A percentile compares a stretch with the other conserved stretches of the same genome.
phyloP scores from a whole-genome alignment of 164 flowering plant species.

The grape (Vitis vinifera) region DNA sequence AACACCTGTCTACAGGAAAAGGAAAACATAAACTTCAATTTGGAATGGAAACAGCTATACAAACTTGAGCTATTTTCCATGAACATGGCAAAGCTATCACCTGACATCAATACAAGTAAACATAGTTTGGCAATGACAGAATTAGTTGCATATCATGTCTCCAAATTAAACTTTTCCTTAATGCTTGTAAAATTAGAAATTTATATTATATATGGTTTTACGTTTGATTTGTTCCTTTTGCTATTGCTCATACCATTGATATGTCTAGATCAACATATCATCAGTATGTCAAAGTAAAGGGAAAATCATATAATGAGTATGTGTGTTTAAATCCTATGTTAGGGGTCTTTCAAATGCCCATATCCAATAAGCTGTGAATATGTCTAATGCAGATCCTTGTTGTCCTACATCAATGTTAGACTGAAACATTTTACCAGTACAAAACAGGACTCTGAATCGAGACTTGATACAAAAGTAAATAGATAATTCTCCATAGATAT shows the following conservation, averaged over 20 bases:
- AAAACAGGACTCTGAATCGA: too few species aligned
- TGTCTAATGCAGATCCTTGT: background rate
- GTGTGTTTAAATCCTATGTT: background rate
- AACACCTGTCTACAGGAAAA: slow-evolving; percentile 32
- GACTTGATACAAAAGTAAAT: too few species aligned
- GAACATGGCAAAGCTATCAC: too few species aligned
- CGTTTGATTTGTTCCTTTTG: background rate
- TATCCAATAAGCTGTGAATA: background rate
- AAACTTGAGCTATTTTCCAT: background rate
- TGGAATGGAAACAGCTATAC: background rate
- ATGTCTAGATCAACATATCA: background rate
- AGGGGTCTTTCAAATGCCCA: background rate
- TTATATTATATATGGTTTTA: background rate
- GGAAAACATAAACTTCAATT: background rate
- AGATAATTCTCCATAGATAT: too few species aligned
- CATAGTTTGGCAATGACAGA: background rate
- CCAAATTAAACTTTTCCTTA: background rate
- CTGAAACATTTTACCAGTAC: too few species aligned
- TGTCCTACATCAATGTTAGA: too few species aligned
- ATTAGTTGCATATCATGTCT: background rate
- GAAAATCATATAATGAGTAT: background rate
- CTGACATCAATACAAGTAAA: background rate
- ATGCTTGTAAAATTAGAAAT: background rate
- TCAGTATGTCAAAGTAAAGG: background rate
- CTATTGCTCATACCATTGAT: background rate